Percentiles rank a stretch among this genome's conserved stretches.
phyloP scores from a whole-genome alignment of 2,329 filamentous ascomycete species.

The Stachybotrys chartarum region DNA sequence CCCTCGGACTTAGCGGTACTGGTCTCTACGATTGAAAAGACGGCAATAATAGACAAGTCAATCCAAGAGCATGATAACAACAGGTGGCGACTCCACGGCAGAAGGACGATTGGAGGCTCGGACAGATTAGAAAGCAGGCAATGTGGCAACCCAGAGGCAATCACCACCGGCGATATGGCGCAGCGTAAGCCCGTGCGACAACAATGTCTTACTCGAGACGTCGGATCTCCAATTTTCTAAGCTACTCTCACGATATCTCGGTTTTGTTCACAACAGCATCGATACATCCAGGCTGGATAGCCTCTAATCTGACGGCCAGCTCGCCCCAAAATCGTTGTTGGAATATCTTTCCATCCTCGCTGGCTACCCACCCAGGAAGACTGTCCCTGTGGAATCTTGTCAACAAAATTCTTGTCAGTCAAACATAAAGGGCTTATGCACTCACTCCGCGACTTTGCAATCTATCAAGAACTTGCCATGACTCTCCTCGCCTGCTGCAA shows the following conservation, averaged over 20 bases:
- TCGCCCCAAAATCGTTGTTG: background rate
- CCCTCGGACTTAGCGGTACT: too few species aligned
- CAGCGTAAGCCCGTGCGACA: too few species aligned
- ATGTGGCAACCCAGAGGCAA: too few species aligned
- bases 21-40: too few species aligned
- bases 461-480: conserved; percentile 10
- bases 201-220: too few species aligned
- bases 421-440: background rate
- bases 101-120: too few species aligned
- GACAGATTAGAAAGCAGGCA: too few species aligned
- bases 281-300: background rate
- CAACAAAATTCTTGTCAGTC: background rate
- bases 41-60: too few species aligned
- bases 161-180: too few species aligned
- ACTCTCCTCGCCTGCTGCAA: conserved; percentile 14
- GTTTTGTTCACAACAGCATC: background rate
- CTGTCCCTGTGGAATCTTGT: background rate
- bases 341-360: background rate
- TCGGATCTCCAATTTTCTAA: too few species aligned
- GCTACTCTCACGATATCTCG: background rate
- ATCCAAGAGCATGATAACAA: too few species aligned
- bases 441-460: background rate
- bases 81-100: too few species aligned
- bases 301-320: background rate
- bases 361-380: background rate